A percentile compares a stretch with the other conserved stretches of the same genome.
Evolutionary conservation across 2,329 filamentous ascomycete species (phyloP).

Genomic region (Botryotinia calthae): DNA sequence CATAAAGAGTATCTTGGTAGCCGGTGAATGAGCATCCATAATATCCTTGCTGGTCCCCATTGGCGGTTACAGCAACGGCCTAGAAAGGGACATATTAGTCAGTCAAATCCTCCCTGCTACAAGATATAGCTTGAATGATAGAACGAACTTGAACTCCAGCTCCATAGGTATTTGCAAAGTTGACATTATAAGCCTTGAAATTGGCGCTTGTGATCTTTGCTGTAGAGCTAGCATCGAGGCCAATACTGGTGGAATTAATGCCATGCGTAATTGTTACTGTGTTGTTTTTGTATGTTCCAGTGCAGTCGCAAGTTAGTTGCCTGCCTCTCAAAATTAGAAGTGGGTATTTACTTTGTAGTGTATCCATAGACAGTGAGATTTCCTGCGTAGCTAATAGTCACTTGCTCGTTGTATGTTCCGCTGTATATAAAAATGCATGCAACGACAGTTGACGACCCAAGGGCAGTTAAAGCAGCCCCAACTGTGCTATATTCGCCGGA

Average conservation of each 20-base stretch:
- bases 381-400: slow-evolving; percentile 1
- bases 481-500: slow-evolving; percentile 21
- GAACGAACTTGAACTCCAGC: slow-evolving; percentile 11
- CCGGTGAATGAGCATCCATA: slow-evolving; percentile 53
- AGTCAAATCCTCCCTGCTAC: not conserved
- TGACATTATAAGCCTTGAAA: slow-evolving; percentile 10
- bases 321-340: not conserved
- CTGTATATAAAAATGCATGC: slow-evolving; percentile 13
- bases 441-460: not conserved
- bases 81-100: slow-evolving; percentile 29
- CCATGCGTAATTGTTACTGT: slow-evolving; percentile 8
- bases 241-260: not conserved
- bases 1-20: slow-evolving; percentile 53
- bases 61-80: slow-evolving; percentile 52
- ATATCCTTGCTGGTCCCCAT: slow-evolving; percentile 49
- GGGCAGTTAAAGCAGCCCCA: not conserved
- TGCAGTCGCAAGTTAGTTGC: not conserved
- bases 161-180: slow-evolving; percentile 15
- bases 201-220: not conserved
- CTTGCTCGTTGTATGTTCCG: slow-evolving; percentile 8
- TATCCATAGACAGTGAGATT: slow-evolving; percentile 8
- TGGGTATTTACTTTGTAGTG: not conserved
- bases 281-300: not conserved
- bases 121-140: not conserved
- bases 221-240: slow-evolving; percentile 8